These are phyloP conservation scores for Simmondsia chinensis DNA, from an alignment of 148 eudicot species.

Conservation along the genomic window DNA sequence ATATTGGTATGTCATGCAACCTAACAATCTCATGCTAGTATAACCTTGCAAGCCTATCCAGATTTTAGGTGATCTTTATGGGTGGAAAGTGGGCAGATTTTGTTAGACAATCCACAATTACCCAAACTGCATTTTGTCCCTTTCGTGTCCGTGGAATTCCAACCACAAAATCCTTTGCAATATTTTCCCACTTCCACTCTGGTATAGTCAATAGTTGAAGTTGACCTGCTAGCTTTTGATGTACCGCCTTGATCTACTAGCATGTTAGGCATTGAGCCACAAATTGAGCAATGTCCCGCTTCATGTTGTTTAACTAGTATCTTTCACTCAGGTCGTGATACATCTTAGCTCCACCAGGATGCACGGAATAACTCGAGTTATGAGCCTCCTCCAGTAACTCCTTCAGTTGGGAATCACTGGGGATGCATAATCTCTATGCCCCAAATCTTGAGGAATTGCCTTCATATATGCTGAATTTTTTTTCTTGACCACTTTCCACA, in stretches of 20 bases:
- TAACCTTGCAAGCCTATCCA: not conserved
- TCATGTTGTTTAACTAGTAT: not conserved
- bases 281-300: not conserved
- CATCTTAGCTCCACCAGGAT: not conserved
- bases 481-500: no score
- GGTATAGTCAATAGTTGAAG: not conserved
- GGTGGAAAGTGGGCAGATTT: not conserved
- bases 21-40: not conserved
- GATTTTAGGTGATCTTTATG: not conserved
- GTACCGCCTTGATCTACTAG: not conserved
- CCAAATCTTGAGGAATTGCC: not conserved
- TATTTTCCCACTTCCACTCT: no score
- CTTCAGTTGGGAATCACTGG: not conserved
- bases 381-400: not conserved
- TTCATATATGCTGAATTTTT: not conserved
- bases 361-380: not conserved
- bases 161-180: not conserved
- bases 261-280: not conserved
- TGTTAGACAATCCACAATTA: not conserved
- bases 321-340: not conserved
- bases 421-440: not conserved
- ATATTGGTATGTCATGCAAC: not conserved
- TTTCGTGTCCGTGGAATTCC: not conserved
- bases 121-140: not conserved
- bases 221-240: not conserved